Conservation (phyloP, 176 grass and related monocot species). For the Hyparrhenia diplandra region DNA sequence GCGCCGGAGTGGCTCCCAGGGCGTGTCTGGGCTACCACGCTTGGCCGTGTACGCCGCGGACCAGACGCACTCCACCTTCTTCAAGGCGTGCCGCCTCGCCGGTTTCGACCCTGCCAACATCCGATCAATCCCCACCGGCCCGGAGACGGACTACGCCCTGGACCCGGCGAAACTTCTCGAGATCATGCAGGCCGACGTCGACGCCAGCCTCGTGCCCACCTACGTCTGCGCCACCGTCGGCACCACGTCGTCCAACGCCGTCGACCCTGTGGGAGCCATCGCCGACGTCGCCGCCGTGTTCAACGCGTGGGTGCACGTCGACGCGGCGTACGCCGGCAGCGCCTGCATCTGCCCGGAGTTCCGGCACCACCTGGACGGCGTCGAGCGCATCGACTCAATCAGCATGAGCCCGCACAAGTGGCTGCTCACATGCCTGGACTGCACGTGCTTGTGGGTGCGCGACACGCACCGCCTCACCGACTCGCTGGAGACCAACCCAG, state of each 20-base stretch:
- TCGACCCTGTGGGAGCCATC: slow-evolving; percentile 37
- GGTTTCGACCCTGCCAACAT: slow-evolving; percentile 34
- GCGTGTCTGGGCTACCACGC: not conserved
- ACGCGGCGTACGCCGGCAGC: slow-evolving; percentile 48
- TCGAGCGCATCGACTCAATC: slow-evolving; percentile 39
- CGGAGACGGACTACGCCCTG: slow-evolving; percentile 21
- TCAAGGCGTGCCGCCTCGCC: slow-evolving; percentile 42
- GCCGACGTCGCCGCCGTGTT: slow-evolving; percentile 22
- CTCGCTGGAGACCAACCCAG: slow-evolving; percentile 37
- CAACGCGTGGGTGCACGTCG: slow-evolving; percentile 47
- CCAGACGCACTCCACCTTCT: slow-evolving; percentile 59
- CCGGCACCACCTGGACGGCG: slow-evolving; percentile 37
- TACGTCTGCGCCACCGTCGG: slow-evolving; percentile 61
- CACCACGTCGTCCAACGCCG: slow-evolving; percentile 48
- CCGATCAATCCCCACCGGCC: slow-evolving; percentile 12
- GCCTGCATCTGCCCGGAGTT: slow-evolving; percentile 66
- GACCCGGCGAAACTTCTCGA: slow-evolving; percentile 7
- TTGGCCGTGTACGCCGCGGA: slow-evolving; percentile 41
- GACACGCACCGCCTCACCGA: slow-evolving; percentile 26
- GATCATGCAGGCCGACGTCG: slow-evolving; percentile 35
- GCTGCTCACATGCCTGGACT: slow-evolving; percentile 35
- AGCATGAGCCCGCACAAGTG: slow-evolving; percentile 68
- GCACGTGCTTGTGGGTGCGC: slow-evolving; percentile 53
- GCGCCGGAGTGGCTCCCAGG: not conserved
- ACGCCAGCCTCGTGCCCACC: slow-evolving; percentile 37